These are phyloP conservation scores for Gaultheria prostrata DNA, from an alignment of 148 eudicot species.

Conservation along the genomic window DNA sequence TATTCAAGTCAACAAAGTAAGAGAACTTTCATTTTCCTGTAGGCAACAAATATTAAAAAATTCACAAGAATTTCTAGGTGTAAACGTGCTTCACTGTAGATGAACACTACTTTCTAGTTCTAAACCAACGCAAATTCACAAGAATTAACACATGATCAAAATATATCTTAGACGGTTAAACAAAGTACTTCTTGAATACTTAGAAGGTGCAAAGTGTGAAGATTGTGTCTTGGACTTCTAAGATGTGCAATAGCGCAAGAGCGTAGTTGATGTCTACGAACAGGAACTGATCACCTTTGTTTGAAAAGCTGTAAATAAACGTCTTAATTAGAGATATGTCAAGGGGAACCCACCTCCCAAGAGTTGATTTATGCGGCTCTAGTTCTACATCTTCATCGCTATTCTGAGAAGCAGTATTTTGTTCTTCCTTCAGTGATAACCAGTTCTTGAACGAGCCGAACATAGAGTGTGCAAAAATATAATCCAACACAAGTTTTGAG, in stretches of 20 bases:
- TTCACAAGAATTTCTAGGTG: too few species aligned
- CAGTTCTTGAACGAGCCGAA: neutral
- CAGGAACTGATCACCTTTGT: neutral
- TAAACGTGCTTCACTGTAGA: neutral
- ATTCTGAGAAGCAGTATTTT: neutral
- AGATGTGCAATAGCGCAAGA: neutral
- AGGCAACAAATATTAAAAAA: neutral
- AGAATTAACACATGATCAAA: neutral
- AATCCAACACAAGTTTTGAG: neutral
- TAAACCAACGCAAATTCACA: neutral
- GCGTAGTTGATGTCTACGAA: neutral
- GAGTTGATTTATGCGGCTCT: neutral
- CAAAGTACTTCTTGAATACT: neutral
- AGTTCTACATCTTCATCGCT: neutral
- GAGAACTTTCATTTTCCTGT: neutral
- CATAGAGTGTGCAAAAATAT: neutral
- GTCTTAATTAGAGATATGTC: neutral
- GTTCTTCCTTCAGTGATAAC: neutral
- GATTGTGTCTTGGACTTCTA: neutral
- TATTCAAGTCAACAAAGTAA: neutral
- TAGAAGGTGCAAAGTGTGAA: neutral
- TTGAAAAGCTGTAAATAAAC: neutral
- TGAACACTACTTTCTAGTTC: neutral
- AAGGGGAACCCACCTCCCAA: constrained; percentile 32
- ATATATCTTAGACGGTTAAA: too few species aligned